Base-by-base conservation (phyloP, 2,329 filamentous ascomycete species). In the Cadophora luteo-olivacea region DNA sequence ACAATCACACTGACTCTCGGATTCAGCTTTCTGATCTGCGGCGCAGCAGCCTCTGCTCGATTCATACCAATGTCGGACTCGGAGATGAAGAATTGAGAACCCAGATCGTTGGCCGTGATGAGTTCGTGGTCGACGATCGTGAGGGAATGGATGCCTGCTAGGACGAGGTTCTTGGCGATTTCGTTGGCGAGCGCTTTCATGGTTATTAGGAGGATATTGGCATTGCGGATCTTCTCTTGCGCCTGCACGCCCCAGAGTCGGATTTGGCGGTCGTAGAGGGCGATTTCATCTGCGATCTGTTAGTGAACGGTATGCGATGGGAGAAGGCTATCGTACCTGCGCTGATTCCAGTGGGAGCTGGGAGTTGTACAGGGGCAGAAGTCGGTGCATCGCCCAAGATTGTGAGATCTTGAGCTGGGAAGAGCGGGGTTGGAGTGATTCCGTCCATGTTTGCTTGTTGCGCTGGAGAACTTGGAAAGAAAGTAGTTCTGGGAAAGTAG, bases 161-260 rank as follows among this genome's bases (percentile, higher is more conserved):
- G 88, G 22, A 97, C 95, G 25, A 99, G 89, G 78, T 98, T 99
- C 84, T 99, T 99, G 71, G 96, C 94, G 65, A 98, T 91, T 81
- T 99, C 96, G 78, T 95, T 97, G 68, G 92, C 94, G 19, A 99
- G 87, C 0, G 92, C 94, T 77, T 92, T 92, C 79, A 97, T 89
- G 36, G 90, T 94, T 73, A 99, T 91, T 71, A 99, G 88, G 57
- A 98, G 89, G 74, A 99, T 91, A 77, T 94, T 94, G 68, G 96
- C 93, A 68, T 87, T 92, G 75, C 95, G 93, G 68, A 99, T 94
- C 78, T 92, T 93, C 79, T 97, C 92, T 80, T 99, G 96, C 7
- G 96, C 96, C 76, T 96, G 90, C 77, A 98, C 92, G 54, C 96
- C 96, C 96, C 96, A 99, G 36, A 99, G 89, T 65, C 96, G 91